A percentile compares a stretch with the other conserved stretches of the same genome.
Evolutionary conservation across 352 stramenopile species (phyloP).

Genomic region (Phytophthora sp.): DNA sequence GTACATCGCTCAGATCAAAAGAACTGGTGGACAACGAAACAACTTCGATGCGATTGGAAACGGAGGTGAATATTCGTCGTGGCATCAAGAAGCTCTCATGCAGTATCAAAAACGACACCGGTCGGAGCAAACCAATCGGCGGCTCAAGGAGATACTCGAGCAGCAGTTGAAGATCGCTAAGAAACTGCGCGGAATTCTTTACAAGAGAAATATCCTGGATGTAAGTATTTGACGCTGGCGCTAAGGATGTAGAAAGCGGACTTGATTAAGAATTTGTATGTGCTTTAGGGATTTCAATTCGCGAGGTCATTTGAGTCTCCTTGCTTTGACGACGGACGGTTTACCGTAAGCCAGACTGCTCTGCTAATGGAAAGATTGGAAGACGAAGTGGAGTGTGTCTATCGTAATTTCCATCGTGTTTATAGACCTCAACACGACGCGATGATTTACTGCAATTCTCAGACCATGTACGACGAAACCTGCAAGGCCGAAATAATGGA

Average conservation of each 20-base stretch:
- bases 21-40: background rate
- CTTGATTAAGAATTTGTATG: too few relatives aligned
- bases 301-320: constrained; percentile 8
- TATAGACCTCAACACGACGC: constrained; percentile 2
- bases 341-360: background rate
- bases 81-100: constrained; percentile 3
- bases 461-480: constrained; percentile 17
- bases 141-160: constrained; percentile 3
- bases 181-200: background rate
- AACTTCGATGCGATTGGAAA: background rate
- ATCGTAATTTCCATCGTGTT: constrained; percentile 10
- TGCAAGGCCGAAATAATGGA: constrained; percentile 13
- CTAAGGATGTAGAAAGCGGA: too few relatives aligned
- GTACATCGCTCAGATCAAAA: background rate
- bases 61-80: background rate
- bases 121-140: constrained; percentile 8
- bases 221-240: too few relatives aligned
- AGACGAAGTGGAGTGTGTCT: constrained; percentile 6
- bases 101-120: constrained; percentile 8
- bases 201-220: constrained; percentile 9
- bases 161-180: background rate
- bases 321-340: background rate
- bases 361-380: constrained; percentile 24
- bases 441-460: background rate
- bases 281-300: constrained; percentile 16